phyloP scores from a whole-genome alignment of 805 yeast species.

The Saccharomycopsis olivae region DNA sequence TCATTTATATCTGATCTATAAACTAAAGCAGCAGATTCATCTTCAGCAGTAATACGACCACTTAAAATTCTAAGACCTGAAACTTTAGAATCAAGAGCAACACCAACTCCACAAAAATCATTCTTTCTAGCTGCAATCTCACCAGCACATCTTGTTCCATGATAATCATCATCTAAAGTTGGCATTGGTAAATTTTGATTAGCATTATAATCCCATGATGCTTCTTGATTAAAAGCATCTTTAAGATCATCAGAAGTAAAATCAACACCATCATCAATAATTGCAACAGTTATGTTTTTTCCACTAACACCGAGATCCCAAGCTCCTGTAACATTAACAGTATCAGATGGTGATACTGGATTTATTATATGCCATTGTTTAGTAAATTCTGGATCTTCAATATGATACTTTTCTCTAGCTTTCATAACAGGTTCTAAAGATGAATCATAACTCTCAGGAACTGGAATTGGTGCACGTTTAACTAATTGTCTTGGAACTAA shows the following conservation, averaged over 20 bases:
- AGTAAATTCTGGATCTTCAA: slow-evolving; percentile 73
- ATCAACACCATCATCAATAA: slow-evolving; percentile 93
- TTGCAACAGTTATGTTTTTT: slow-evolving; percentile 69
- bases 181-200: slow-evolving; percentile 72
- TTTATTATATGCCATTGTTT: slow-evolving; percentile 92
- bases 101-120: slow-evolving; percentile 93
- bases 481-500: slow-evolving; percentile 43
- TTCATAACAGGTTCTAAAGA: slow-evolving; percentile 35
- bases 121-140: slow-evolving; percentile 82
- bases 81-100: slow-evolving; percentile 80
- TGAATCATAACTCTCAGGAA: slow-evolving; percentile 31
- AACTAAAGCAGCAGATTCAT: slow-evolving; percentile 83
- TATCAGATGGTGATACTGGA: slow-evolving; percentile 62
- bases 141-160: slow-evolving; percentile 97
- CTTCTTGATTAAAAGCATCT: slow-evolving; percentile 58
- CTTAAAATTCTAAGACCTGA: slow-evolving; percentile 86
- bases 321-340: slow-evolving; percentile 74
- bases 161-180: slow-evolving; percentile 68
- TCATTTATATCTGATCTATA: slow-evolving; percentile 78
- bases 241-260: slow-evolving; percentile 63
- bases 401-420: slow-evolving; percentile 43
- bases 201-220: slow-evolving; percentile 91
- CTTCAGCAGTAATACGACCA: slow-evolving; percentile 69
- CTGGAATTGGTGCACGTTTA: slow-evolving; percentile 52
- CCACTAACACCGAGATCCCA: slow-evolving; percentile 84